Base-by-base conservation (phyloP, 805 yeast genomes). In the Zygotorulaspora florentina region DNA sequence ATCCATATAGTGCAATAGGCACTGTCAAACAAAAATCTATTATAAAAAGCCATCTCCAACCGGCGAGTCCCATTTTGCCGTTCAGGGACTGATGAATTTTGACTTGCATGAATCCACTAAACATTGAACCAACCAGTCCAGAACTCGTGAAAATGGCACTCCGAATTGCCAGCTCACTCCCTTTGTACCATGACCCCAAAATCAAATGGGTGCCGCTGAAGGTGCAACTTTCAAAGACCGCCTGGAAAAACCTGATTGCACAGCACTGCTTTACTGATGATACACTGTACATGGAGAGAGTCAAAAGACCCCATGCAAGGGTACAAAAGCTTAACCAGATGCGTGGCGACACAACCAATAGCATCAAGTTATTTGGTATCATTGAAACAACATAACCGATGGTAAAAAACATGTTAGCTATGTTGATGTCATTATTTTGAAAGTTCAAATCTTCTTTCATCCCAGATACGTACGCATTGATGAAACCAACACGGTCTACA, bases 11-110 rank as follows among this genome's bases (percentile, higher is more conserved):
- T 3, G 77, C 75, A 44, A 81, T 74, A 1, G 84, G 84, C 2
- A 80, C 55, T 0, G 85, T 79, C 37, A 80, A 70, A 27, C 77
- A 55, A 52, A 78, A 80, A 61, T 81, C 85, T 50, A 81, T 77
- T 37, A 81, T 76, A 56, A 79, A 81, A n/a, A 80, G 59, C 85
- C 85, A 80, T 60, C 81, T 71, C 85, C 85, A 80, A 7, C 86
- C 85, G 3, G 72, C 70, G 12, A 80, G 58, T 0, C 81, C 81
- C n/a, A 62, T 59, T 16, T 52, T 58, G 44, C 77, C 75, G 52
- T 74, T 60, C 69, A 78, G 66, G 51, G 70, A 69, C 15, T 58
- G 62, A 53, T 71, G 72, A 30, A 78, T 77, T 2, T 78, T 75
- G n/a, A 74, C 72, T 56, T 79, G 83, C 74, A 79, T 70, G n/a